Evolutionary conservation across 331 rosid genomes (phyloP), one percentile per base, ranked within the genome.

Genomic region (Stylosanthes scabra): DNA sequence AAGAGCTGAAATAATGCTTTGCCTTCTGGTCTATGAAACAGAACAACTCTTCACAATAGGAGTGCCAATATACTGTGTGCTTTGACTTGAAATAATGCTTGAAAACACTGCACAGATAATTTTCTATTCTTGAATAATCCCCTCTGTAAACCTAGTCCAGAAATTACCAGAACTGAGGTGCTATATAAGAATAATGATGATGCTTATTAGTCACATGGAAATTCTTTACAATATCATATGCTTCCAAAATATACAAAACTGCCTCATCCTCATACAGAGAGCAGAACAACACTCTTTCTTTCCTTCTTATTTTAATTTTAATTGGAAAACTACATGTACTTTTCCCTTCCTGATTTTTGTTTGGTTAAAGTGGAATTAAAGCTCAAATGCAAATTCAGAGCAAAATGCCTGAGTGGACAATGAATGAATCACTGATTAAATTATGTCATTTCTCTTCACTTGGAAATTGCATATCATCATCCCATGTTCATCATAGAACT

Each of bases 201-300:
- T 42, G 73, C 65, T 14, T 50, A 59, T 81, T n/a, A 57, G 62
- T 71, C 25, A 59, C 71, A 27, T 8, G 40, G 11, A 31, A 63
- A 52, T 45, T 25, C 60, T 52, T 44, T 34, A 34, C 52, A 63
- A 59, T 4, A 40, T 40, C 70, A 61, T 12, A 61, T 7, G 49
- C 46, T 61, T n/a, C 3, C 28, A 12, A 20, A 8, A 54, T 16
- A 25, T 31, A 34, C 68, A 10, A 34, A 68, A 59, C 70, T 75
- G 66, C 12, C n/a, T 9, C 20, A 71, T 37, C 13, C 10, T 25
- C 56, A 27, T 52, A 42, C 61, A 68, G 41, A 70, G 9, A 44
- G 57, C 12, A 42, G 10, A 20, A 51, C 14, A 16, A 62, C 8
- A 51, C 14, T 11, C 12, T 28, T 25, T 52, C 42, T 15, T 31